Evolutionary conservation across 192 early-diverging fungal species (phyloP), one percentile per base, ranked within the genome.

Genomic region (Rhizophagus clarus): DNA sequence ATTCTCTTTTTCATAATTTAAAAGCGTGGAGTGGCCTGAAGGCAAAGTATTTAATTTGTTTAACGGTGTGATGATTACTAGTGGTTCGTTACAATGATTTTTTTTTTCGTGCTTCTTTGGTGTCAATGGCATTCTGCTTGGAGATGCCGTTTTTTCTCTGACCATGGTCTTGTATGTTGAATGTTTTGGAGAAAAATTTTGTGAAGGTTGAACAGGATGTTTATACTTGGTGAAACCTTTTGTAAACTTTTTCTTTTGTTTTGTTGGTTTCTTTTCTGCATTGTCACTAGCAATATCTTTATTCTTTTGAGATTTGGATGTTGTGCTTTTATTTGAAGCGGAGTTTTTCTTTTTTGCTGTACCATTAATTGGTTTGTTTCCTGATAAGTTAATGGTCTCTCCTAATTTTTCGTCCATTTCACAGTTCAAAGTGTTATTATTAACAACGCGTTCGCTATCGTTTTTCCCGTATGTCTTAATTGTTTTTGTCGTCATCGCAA

Each of bases 391-490:
- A 3, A 45, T 11, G 11, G 11, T 10, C 42, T 45, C 11, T 1
- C 3, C 9, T 22, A 34, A 22, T 9, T 47, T 14, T 42, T 42
- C 20, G 4, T 28, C 11, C 17, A 45, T 5, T 40, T 70, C 34
- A 40, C 45, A 5, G n/a, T 49, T 34, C 70, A 37, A 74, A 7
- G 26, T 56, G 3, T 29, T 47, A 47, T 74, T 32, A 1, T n/a
- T 2, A 14, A 80, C 15, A 4, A 80, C 60, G 26, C 79, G 34
- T 69, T 80, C 79, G 4, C 8, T 61, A 20, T 9, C 7, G 37
- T 80, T 75, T 24, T 75, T 80, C 5, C 79, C 79, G 28, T 80
- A 80, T 2, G 79, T 80, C 42, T 74, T 80, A 15, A 80, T 72
- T 1, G 47, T 80, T 7, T 73, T 73, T 31, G 79, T 72, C 1